Evolutionary conservation across 2,329 filamentous ascomycete species (phyloP).

Genomic region (Lecanosticta acicola): DNA sequence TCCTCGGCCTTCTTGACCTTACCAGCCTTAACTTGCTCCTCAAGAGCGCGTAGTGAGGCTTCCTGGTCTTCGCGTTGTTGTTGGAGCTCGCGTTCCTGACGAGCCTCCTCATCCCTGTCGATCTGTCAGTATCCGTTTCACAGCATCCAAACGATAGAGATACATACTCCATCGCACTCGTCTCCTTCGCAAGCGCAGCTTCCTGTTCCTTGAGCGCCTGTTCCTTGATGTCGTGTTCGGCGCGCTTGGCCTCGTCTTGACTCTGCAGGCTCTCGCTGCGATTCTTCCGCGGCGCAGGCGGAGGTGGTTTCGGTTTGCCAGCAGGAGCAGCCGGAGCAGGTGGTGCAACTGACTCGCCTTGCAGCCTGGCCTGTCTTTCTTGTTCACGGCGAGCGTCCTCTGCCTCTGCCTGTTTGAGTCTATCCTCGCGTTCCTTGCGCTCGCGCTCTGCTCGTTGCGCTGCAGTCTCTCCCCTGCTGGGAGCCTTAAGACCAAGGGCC

Average conservation of each 20-base stretch:
- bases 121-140: conserved; percentile 25
- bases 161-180: conserved; percentile 76
- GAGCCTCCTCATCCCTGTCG: conserved; percentile 62
- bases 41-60: conserved; percentile 77
- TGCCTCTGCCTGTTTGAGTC: conserved; percentile 82
- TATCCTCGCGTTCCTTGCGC: conserved; percentile 77
- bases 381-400: conserved; percentile 85
- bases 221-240: conserved; percentile 51
- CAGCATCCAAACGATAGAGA: neutral
- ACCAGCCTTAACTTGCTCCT: conserved; percentile 87
- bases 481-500: conserved; percentile 82
- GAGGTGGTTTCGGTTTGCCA: conserved; percentile 49
- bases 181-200: conserved; percentile 67
- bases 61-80: conserved; percentile 75
- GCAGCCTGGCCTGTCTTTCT: conserved; percentile 76
- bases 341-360: conserved; percentile 65
- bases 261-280: conserved; percentile 55
- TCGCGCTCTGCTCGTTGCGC: conserved; percentile 85
- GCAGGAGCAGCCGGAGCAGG: conserved; percentile 45
- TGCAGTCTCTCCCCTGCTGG: conserved; percentile 72
- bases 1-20: conserved; percentile 97
- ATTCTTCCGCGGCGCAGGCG: conserved; percentile 68
- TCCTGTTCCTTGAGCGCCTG: conserved; percentile 62
- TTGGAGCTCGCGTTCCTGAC: conserved; percentile 73
- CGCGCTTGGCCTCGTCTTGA: conserved; percentile 55